Evolutionary conservation across 768 basidiomycete genomes (phyloP), one percentile per base, ranked within the genome.

Genomic region (Leccinellum albellum): DNA sequence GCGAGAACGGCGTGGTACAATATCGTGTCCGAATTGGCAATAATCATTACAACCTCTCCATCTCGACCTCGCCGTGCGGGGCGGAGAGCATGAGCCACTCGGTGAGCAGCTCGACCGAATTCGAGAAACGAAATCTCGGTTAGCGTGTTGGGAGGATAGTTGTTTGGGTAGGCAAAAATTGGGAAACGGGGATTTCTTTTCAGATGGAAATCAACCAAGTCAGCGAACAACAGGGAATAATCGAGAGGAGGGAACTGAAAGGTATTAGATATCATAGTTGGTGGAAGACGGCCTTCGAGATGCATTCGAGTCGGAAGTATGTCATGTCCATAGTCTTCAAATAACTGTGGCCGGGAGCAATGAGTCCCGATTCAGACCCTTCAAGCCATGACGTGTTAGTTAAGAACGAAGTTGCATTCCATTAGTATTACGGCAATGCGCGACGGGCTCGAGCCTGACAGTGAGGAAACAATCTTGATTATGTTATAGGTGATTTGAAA

Each of bases 51-150:
- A 6, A 68, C 52, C 6, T 70, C 58, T 8, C 50, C 58, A 3
- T 61, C 70, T 15, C 29, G 17, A 28, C 62, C 66, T 48, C 47
- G 26, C 5, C 74, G 71, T 6, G 60, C 63, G 14, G 78, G 78
- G 6, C 75, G 70, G 33, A 81, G 57, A n/a, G 59, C 55, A 57
- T 79, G 78, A 0, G 80, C 79, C 6, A 75, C 69, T 29, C 72
- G 64, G 48, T 71, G 72, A 53, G 62, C 51, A 2, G 70, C 69
- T 20, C 63, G 63, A 50, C 64, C 63, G 44, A 72, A 72, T 50
- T 72, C 71, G 29, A 64, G 62, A 31, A 63, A 62, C 5, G 64
- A 61, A 24, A 72, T 60, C 32, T 66, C 61, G 14, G 57, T 69
- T 49, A 54, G 31, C 1, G 53, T 47, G 23, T 52, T 45, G 1